These are phyloP conservation scores for Arthrobotrys pseudoclavata DNA, from an alignment of 2,329 filamentous ascomycete genomes.

Conservation along the genomic window DNA sequence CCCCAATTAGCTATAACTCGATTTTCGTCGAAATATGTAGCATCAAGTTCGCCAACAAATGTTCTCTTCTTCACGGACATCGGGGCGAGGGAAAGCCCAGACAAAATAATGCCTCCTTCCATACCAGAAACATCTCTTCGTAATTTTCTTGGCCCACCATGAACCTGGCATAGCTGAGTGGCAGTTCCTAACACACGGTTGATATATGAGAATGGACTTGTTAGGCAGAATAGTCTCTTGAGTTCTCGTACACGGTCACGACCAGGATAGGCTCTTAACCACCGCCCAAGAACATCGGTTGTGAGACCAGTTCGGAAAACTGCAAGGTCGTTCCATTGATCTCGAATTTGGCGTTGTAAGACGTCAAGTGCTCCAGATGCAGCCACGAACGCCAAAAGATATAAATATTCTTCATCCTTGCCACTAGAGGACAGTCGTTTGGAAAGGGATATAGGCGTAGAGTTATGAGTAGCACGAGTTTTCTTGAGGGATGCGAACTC, in stretches of 20 bases:
- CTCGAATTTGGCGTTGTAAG: constrained; percentile 7
- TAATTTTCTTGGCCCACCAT: neutral
- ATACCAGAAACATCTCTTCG: constrained; percentile 1
- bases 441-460: neutral
- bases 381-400: constrained; percentile 14
- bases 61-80: constrained; percentile 14
- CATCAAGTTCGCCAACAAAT: neutral
- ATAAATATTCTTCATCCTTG: constrained; percentile 17
- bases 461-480: neutral
- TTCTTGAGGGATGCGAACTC: constrained; percentile 15
- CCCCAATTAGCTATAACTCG: neutral
- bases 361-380: neutral
- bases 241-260: constrained; percentile 15
- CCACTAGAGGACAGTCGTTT: constrained; percentile 5
- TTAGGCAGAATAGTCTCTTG: constrained; percentile 4
- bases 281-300: constrained; percentile 13
- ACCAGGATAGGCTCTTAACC: constrained; percentile 2
- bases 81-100: neutral
- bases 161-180: neutral
- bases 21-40: constrained; percentile 1
- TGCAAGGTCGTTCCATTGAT: constrained; percentile 14
- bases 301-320: constrained; percentile 19
- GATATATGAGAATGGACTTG: constrained; percentile 1
- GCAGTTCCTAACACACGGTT: constrained; percentile 3
- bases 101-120: neutral